phyloP scores from a whole-genome alignment of 495 filamentous ascomycete genomes.

The Aspergillus panamensis region DNA sequence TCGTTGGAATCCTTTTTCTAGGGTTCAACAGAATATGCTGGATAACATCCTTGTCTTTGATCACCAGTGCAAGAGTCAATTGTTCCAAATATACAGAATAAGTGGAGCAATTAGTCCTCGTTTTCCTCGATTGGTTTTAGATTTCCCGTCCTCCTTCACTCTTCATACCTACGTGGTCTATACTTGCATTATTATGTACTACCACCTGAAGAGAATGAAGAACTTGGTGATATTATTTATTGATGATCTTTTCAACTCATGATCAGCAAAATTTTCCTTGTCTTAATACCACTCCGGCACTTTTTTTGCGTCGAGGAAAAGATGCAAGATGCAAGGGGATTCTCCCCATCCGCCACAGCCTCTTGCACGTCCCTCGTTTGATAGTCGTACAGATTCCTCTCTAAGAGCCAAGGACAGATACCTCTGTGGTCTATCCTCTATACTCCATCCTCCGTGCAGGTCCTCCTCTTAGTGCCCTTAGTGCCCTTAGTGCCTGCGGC shows the following conservation, averaged over 20 bases:
- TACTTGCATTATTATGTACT: no score
- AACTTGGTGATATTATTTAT: no score
- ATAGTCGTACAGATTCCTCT: constrained; percentile 4
- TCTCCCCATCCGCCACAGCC: constrained; percentile 16
- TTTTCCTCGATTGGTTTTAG: neutral
- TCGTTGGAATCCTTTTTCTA: neutral
- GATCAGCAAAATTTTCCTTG: neutral
- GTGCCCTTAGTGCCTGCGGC: constrained; percentile 1
- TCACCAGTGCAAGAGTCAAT: constrained; percentile 2
- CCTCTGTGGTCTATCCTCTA: neutral
- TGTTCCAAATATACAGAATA: constrained; percentile 9
- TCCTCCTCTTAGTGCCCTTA: neutral
- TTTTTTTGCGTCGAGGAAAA: constrained; percentile 1
- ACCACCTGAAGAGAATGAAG: no score
- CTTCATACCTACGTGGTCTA: no score
- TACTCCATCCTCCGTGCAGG: neutral
- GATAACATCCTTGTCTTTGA: constrained; percentile 4
- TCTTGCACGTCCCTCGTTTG: constrained; percentile 16
- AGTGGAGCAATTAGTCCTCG: constrained; percentile 1
- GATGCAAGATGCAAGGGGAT: constrained; percentile 20
- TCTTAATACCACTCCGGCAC: constrained; percentile 7
- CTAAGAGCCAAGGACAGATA: neutral
- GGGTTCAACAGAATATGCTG: neutral
- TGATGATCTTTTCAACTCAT: no score
- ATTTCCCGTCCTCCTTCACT: neutral